phyloP scores from a whole-genome alignment of 495 filamentous ascomycete species.

The Xylaria nigripes region DNA sequence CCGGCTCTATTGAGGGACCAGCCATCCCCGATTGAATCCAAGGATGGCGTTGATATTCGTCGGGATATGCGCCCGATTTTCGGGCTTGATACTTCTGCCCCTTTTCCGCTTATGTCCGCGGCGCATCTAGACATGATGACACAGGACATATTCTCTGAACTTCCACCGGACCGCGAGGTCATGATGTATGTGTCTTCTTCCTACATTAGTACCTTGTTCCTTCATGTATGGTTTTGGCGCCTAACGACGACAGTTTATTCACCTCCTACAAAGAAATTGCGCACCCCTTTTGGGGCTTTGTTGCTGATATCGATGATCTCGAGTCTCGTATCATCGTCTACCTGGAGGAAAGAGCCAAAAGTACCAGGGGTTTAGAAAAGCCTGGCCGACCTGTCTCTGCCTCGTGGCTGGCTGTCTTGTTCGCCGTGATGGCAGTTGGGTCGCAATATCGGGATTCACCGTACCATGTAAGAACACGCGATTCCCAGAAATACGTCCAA shows the following conservation, averaged over 20 bases:
- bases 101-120: conserved; percentile 74
- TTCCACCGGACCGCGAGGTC: conserved; percentile 54
- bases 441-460: conserved; percentile 72
- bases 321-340: conserved; percentile 59
- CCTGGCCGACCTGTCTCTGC: conserved; percentile 49
- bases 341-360: conserved; percentile 55
- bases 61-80: conserved; percentile 69
- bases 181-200: conserved; percentile 41
- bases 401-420: conserved; percentile 65
- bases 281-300: conserved; percentile 70
- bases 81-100: conserved; percentile 75
- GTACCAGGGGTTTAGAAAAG: conserved; percentile 40
- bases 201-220: not conserved
- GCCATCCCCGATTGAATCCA: conserved; percentile 37
- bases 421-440: conserved; percentile 70
- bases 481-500: conserved; percentile 48
- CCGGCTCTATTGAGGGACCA: conserved; percentile 59
- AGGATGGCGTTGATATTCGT: conserved; percentile 42
- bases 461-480: conserved; percentile 43
- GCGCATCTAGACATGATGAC: conserved; percentile 62
- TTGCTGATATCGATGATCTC: conserved; percentile 59
- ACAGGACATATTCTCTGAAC: conserved; percentile 58
- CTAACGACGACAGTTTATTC: conserved; percentile 47
- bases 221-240: not conserved
- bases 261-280: conserved; percentile 67